These are phyloP conservation scores for Salix dunnii DNA, from an alignment of 345 rosid species.

Conservation along the genomic window DNA sequence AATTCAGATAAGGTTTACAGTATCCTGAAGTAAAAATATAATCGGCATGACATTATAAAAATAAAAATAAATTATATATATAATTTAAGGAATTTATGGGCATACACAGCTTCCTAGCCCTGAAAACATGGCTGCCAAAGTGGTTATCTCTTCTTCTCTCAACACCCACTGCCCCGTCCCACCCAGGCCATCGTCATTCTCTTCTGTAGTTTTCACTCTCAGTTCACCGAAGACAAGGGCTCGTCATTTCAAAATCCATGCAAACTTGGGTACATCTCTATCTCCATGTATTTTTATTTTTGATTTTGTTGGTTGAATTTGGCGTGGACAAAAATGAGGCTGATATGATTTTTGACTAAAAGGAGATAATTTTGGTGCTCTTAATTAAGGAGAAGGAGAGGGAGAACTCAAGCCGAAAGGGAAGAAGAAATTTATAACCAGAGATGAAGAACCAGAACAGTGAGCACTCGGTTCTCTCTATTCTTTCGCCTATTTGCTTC, in stretches of 20 bases:
- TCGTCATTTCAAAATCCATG: slow-evolving; percentile 50
- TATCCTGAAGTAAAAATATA: background rate
- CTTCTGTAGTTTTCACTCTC: slow-evolving; percentile 17
- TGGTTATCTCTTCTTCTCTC: slow-evolving; percentile 38
- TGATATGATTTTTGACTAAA: background rate
- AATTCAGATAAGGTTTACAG: slow-evolving; percentile 24
- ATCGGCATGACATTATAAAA: background rate
- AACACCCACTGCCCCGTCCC: slow-evolving; percentile 21
- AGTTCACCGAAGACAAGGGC: slow-evolving; percentile 24
- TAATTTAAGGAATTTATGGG: background rate
- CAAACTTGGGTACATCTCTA: slow-evolving; percentile 42
- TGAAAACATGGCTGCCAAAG: slow-evolving; percentile 49
- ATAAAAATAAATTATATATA: background rate
- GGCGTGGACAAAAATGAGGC: background rate
- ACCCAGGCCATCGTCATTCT: slow-evolving; percentile 23
- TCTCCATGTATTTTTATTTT: background rate
- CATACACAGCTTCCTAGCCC: background rate
- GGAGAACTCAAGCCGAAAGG: slow-evolving; percentile 69
- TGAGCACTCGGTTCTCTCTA: slow-evolving; percentile 19
- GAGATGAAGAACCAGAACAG: slow-evolving; percentile 89
- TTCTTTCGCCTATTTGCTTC: background rate
- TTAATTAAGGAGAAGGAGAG: slow-evolving; percentile 51
- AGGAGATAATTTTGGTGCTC: slow-evolving; percentile 12
- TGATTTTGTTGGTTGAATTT: background rate
- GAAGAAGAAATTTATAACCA: slow-evolving; percentile 77